phyloP scores from a whole-genome alignment of 2,329 filamentous ascomycete genomes.

The Colletotrichum horii region DNA sequence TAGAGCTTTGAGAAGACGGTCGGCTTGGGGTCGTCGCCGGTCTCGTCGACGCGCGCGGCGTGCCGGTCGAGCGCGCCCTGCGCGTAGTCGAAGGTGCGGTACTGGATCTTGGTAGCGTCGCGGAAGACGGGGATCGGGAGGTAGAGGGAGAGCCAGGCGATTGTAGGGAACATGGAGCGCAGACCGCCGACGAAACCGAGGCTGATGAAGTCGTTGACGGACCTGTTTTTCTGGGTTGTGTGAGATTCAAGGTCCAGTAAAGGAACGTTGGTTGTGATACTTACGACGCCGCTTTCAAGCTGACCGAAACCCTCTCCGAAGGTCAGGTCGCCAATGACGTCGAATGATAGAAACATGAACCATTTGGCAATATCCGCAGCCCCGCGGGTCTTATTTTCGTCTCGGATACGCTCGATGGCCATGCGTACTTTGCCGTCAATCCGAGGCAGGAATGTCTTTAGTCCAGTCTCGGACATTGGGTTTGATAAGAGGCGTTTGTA shows the following conservation, averaged over 20 bases:
- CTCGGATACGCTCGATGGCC: constrained; percentile 46
- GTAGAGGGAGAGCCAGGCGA: neutral
- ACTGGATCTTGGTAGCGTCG: neutral
- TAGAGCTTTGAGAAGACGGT: constrained; percentile 16
- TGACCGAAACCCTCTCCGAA: constrained; percentile 34
- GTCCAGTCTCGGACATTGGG: constrained; percentile 41
- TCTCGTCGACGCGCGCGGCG: constrained; percentile 1
- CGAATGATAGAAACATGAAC: constrained; percentile 55
- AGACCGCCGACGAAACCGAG: constrained; percentile 8
- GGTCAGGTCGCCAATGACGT: constrained; percentile 32
- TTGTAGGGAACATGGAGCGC: constrained; percentile 5
- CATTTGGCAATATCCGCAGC: constrained; percentile 56
- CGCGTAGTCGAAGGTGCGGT: constrained; percentile 7
- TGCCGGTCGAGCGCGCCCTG: constrained; percentile 8
- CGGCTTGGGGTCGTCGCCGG: neutral
- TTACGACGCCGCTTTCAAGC: constrained; percentile 34
- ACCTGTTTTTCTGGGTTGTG: neutral
- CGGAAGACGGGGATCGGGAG: constrained; percentile 14
- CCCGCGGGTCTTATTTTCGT: constrained; percentile 43
- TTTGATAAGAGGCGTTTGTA: constrained; percentile 45
- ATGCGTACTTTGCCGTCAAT: constrained; percentile 41
- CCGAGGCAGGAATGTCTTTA: constrained; percentile 43
- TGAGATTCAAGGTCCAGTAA: neutral
- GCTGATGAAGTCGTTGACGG: constrained; percentile 14
- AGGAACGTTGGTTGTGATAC: neutral